phyloP scores from a whole-genome alignment of 192 early-diverging fungal genomes.

The Umbelopsis isabellina region DNA sequence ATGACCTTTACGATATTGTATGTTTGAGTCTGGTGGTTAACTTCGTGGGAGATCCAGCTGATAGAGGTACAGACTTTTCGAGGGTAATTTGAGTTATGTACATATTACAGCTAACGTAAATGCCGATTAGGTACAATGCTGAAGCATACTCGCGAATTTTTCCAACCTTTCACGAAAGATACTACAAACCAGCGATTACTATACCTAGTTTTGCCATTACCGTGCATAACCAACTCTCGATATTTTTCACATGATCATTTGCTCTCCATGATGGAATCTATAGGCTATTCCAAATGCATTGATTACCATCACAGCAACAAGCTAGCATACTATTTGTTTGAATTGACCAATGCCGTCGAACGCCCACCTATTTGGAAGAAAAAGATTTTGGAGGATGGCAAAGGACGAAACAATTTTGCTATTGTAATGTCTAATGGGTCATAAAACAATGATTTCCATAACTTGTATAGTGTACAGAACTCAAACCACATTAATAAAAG shows the following conservation, averaged over 20 bases:
- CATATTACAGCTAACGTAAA: not conserved
- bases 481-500: not conserved
- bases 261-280: constrained; percentile 57
- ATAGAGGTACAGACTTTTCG: constrained; percentile 59
- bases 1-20: constrained; percentile 71
- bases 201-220: constrained; percentile 79
- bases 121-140: constrained; percentile 37
- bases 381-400: constrained; percentile 61
- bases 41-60: constrained; percentile 78
- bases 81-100: not conserved
- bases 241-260: constrained; percentile 82
- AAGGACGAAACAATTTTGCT: constrained; percentile 73
- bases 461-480: constrained; percentile 9
- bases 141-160: constrained; percentile 34
- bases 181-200: constrained; percentile 35
- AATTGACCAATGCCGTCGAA: constrained; percentile 29
- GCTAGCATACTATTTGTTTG: constrained; percentile 81
- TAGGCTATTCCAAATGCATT: constrained; percentile 66
- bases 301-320: constrained; percentile 69
- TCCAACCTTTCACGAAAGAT: not conserved
- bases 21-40: constrained; percentile 87
- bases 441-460: not conserved
- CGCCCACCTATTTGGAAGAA: constrained; percentile 51
- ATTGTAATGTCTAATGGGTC: constrained; percentile 47
- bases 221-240: constrained; percentile 84